These are phyloP conservation scores for Neofusicoccum parvum DNA, from an alignment of 2,329 filamentous ascomycete species.

Conservation along the genomic window DNA sequence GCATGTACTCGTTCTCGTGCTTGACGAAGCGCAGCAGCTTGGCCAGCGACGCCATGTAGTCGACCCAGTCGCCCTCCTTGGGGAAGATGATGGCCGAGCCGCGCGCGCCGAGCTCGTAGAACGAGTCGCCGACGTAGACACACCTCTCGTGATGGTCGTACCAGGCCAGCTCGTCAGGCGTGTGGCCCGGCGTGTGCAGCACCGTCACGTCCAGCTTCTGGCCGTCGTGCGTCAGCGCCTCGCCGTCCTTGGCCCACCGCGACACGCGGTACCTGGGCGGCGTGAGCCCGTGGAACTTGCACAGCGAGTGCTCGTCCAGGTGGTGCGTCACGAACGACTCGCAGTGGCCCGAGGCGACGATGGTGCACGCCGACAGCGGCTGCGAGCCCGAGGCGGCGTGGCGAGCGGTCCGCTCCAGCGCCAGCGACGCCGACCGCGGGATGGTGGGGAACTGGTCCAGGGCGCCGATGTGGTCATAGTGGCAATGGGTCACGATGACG, in stretches of 20 bases:
- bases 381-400: slow-evolving; percentile 11
- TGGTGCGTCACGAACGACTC: slow-evolving; percentile 45
- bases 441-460: slow-evolving; percentile 37
- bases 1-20: slow-evolving; percentile 19
- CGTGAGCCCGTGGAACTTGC: slow-evolving; percentile 34
- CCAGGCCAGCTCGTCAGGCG: slow-evolving; percentile 49
- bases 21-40: slow-evolving; percentile 59
- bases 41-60: slow-evolving; percentile 83
- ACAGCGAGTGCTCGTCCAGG: slow-evolving; percentile 45
- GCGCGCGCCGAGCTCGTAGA: slow-evolving; percentile 44
- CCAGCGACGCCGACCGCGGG: not conserved
- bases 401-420: not conserved
- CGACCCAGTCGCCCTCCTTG: slow-evolving; percentile 68
- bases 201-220: slow-evolving; percentile 43
- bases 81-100: slow-evolving; percentile 45
- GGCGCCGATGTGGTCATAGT: slow-evolving; percentile 47
- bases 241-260: slow-evolving; percentile 44
- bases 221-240: slow-evolving; percentile 30
- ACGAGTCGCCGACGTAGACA: slow-evolving; percentile 51
- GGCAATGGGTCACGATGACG: slow-evolving; percentile 51
- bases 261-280: slow-evolving; percentile 46
- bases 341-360: slow-evolving; percentile 40
- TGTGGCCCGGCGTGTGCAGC: slow-evolving; percentile 51
- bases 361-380: slow-evolving; percentile 25
- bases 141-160: slow-evolving; percentile 48